Base-by-base conservation (phyloP, 306 rosid species). In the Acmispon strigosus region DNA sequence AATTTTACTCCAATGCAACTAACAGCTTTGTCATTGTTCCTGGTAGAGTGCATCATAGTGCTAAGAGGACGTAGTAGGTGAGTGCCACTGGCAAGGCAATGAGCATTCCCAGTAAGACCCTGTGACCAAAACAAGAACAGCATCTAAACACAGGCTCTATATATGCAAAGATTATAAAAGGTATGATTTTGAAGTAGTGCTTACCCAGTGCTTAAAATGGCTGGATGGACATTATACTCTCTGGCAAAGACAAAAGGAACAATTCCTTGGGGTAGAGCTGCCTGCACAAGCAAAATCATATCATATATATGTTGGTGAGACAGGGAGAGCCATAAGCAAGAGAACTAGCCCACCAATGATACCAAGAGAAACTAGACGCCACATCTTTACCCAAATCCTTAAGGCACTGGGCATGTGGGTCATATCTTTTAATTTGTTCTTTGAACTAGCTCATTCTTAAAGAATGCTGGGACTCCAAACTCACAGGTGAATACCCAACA, bases 201-300 rank as follows among this genome's bases (percentile, higher is more conserved):
- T 53, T 85, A 90, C 98, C 95, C 97, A 1, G 98, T 90, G 80
- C 98, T 90, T 52, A 90, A 68, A 75, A 94, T 76, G 42, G 86
- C 86, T 47, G 98, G 97, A 77, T 90, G 71, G 16, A 89, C 82
- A 51, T 90, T 83, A 19, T 94, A 94, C 84, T 94, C 98, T 81
- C 84, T 90, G 24, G 98, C 92, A 65, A 94, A 90, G 45, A 94
- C 97, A 76, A 94, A 94, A 52, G 99, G 96, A 78, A 91, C 99
- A 68, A 94, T 94, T 76, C 96, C 99, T 73, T 89, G 99, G 52
- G 99, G 99, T 27, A 94, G 86, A 70, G 96, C 92, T 29, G 99
- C 99, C 99, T 94, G 85, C 76, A 32, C 58, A 68, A 22, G 64
- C 37, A 65, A 53, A 82, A 42, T 6, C 62, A 62, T 45, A 62